Evolutionary conservation across 2,329 filamentous ascomycete genomes (phyloP).

Genomic region (Alternaria gansuensis): DNA sequence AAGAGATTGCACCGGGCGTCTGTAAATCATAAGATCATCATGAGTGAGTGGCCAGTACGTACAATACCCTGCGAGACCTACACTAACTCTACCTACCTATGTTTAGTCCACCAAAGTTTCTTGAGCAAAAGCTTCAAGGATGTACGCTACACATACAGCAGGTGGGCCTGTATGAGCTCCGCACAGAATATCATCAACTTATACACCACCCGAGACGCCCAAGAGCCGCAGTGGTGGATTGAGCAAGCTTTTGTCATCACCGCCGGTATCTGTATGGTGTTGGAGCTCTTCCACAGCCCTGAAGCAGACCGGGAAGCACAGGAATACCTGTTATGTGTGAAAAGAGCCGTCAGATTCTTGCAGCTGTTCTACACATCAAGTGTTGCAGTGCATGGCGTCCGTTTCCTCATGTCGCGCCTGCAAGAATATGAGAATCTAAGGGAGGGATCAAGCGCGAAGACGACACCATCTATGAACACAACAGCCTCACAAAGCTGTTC

Average conservation of each 20-base stretch:
- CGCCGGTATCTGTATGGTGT: conserved; percentile 39
- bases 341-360: conserved; percentile 48
- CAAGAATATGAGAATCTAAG: conserved; percentile 38
- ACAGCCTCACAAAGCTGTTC: conserved; percentile 3
- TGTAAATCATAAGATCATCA: conserved; percentile 57
- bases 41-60: conserved; percentile 32
- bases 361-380: conserved; percentile 20
- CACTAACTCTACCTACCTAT: neutral
- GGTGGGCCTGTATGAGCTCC: conserved; percentile 55
- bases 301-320: conserved; percentile 34
- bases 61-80: neutral
- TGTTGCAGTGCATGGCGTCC: conserved; percentile 51
- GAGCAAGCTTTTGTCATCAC: conserved; percentile 49
- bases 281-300: conserved; percentile 43
- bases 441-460: conserved; percentile 20
- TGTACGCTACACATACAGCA: conserved; percentile 54
- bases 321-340: conserved; percentile 41
- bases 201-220: conserved; percentile 48
- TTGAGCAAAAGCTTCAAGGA: conserved; percentile 56
- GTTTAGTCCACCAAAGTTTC: conserved; percentile 53
- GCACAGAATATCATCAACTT: conserved; percentile 54
- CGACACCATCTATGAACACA: conserved; percentile 3
- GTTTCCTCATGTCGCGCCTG: conserved; percentile 51
- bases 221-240: conserved; percentile 57
- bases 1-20: conserved; percentile 53